phyloP scores from a whole-genome alignment of 768 basidiomycete species.

The Tephrocybe sp. region DNA sequence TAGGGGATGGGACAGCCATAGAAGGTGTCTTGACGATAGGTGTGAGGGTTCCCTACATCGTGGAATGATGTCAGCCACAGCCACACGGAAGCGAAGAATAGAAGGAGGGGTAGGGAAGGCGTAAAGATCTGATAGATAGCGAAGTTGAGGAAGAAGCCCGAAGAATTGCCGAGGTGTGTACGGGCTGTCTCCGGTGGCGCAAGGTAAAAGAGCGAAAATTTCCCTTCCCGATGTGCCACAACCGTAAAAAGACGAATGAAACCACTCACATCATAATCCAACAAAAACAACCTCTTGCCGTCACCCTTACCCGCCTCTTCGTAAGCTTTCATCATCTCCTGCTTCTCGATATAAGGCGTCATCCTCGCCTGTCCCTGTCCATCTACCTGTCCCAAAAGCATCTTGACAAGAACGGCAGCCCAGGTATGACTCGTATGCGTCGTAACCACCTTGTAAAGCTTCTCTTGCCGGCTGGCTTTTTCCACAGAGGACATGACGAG shows the following conservation, averaged over 20 bases:
- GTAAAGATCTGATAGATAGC: not conserved
- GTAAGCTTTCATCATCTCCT: conserved; percentile 59
- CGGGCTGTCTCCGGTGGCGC: not conserved
- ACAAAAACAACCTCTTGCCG: conserved; percentile 84
- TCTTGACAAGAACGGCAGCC: conserved; percentile 87
- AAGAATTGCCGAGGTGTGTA: conserved; percentile 7
- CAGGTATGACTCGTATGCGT: conserved; percentile 74
- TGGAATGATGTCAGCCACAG: not conserved
- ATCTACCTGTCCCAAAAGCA: conserved; percentile 80
- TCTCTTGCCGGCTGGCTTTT: conserved; percentile 70
- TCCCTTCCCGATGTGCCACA: not conserved
- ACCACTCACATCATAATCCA: conserved; percentile 87
- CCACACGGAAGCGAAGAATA: no score
- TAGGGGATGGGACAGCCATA: conserved; percentile 76
- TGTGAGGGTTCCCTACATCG: conserved; percentile 85
- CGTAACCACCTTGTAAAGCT: conserved; percentile 78
- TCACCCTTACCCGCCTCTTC: conserved; percentile 71
- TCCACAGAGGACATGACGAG: conserved; percentile 81
- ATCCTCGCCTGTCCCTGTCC: conserved; percentile 75
- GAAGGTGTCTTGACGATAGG: conserved; percentile 95
- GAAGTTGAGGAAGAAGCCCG: not conserved
- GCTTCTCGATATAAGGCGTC: conserved; percentile 79
- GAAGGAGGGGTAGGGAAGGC: not conserved
- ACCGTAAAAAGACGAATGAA: not conserved
- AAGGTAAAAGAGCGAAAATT: not conserved